Evolutionary conservation across 352 stramenopile genomes (phyloP).

Genomic region (Globisporangium acanthophoron): DNA sequence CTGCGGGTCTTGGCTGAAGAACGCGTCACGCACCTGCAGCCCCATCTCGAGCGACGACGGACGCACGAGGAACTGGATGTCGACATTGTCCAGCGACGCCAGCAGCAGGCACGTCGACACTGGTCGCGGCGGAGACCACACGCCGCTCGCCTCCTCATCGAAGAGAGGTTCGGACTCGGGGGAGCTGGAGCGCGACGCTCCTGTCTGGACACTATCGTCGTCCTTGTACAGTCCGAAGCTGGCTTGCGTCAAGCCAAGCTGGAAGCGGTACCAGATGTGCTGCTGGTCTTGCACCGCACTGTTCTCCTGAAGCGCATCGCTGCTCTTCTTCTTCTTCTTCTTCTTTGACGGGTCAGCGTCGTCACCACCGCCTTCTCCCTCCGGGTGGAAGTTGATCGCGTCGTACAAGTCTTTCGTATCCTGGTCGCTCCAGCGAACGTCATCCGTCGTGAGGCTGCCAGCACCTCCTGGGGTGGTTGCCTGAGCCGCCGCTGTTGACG

Average conservation of each 20-base stretch:
- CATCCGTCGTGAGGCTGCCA: conserved; percentile 14
- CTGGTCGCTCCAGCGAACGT: conserved; percentile 81
- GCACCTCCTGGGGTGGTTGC: not conserved
- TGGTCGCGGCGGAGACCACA: conserved; percentile 1
- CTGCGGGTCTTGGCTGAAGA: conserved; percentile 37
- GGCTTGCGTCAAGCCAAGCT: conserved; percentile 46
- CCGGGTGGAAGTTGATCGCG: conserved; percentile 76
- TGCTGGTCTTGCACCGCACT: conserved; percentile 23
- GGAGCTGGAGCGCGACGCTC: conserved; percentile 1
- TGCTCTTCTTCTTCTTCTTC: not conserved
- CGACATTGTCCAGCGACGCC: conserved; percentile 56
- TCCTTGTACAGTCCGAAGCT: conserved; percentile 53
- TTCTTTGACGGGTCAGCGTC: not conserved
- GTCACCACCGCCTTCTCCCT: conserved; percentile 12
- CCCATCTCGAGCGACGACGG: conserved; percentile 59
- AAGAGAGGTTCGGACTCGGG: not conserved
- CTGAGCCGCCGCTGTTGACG: not conserved
- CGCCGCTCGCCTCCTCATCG: not conserved
- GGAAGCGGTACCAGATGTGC: conserved; percentile 79
- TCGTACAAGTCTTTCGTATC: conserved; percentile 77
- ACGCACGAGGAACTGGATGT: conserved; percentile 69
- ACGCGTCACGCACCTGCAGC: conserved; percentile 65
- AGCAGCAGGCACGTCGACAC: conserved; percentile 7
- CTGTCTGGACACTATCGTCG: conserved; percentile 11
- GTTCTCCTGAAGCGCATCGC: not conserved